These are phyloP conservation scores for Fragaria vesca DNA, from an alignment of 306 rosid species.

Conservation along the genomic window DNA sequence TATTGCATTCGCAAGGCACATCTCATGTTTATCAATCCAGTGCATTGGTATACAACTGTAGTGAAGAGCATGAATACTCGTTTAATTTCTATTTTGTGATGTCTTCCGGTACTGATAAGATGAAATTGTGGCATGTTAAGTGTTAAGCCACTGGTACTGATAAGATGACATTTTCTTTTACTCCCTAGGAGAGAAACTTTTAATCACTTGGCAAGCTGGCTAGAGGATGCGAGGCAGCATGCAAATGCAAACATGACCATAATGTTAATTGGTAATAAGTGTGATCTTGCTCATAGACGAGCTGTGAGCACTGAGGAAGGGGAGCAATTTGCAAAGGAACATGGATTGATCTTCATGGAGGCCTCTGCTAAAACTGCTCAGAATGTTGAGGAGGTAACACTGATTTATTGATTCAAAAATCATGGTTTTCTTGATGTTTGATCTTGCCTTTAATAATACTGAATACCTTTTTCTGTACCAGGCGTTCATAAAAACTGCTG, in stretches of 20 bases:
- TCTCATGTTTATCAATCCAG: conserved; percentile 8
- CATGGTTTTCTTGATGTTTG: conserved; percentile 10
- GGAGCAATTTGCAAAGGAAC: conserved; percentile 97
- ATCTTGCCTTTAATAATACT: conserved; percentile 14
- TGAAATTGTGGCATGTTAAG: neutral
- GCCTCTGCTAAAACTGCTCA: conserved; percentile 99
- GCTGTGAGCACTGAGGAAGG: conserved; percentile 99
- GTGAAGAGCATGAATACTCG: conserved; percentile 4
- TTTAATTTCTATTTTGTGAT: neutral
- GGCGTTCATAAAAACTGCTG: conserved; percentile 98
- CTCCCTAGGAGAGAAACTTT: conserved; percentile 90
- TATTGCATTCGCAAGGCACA: neutral
- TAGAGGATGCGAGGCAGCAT: conserved; percentile 98
- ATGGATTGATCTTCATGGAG: conserved; percentile 93
- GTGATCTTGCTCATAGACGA: conserved; percentile 96
- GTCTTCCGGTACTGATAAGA: conserved; percentile 12
- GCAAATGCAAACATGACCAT: conserved; percentile 99
- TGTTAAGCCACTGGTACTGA: conserved; percentile 11
- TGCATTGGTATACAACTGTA: neutral
- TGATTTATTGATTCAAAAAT: neutral
- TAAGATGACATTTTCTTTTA: conserved; percentile 6
- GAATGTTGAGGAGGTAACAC: conserved; percentile 88
- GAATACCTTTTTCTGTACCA: conserved; percentile 21
- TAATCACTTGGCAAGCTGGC: conserved; percentile 98
- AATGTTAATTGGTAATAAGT: conserved; percentile 92